Evolutionary conservation across 2,329 filamentous ascomycete species (phyloP).

Genomic region (Calonectria pseudoreteaudii): DNA sequence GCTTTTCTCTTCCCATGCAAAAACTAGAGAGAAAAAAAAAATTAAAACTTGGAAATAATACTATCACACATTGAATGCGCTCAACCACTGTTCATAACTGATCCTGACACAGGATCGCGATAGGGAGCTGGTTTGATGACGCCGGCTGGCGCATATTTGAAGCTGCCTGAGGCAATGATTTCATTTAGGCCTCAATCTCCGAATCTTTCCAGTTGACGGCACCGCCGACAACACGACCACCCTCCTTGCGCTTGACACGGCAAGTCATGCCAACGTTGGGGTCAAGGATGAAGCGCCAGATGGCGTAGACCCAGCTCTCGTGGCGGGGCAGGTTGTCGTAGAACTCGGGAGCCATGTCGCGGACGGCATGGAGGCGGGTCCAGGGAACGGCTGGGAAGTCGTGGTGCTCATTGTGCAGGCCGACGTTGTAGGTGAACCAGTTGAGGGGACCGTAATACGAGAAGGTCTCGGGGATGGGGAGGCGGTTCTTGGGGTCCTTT

Average conservation of each 20-base stretch:
- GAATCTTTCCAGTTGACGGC: constrained; percentile 71
- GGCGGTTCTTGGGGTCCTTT: constrained; percentile 67
- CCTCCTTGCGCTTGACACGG: constrained; percentile 90
- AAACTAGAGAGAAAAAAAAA: background rate
- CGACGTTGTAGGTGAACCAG: constrained; percentile 95
- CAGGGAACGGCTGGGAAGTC: constrained; percentile 98
- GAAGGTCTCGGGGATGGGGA: constrained; percentile 90
- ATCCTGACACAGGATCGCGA: background rate
- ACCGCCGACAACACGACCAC: constrained; percentile 71
- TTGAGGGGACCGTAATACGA: constrained; percentile 97
- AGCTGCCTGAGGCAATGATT: background rate
- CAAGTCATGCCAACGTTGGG: constrained; percentile 90
- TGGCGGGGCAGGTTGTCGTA: constrained; percentile 90
- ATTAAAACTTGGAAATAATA: constrained; percentile 13
- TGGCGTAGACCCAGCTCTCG: constrained; percentile 90
- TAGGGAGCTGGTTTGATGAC: background rate
- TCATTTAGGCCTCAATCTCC: constrained; percentile 72
- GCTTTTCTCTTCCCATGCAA: constrained; percentile 16
- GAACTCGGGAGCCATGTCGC: constrained; percentile 88
- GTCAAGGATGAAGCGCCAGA: constrained; percentile 96
- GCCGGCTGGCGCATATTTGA: background rate
- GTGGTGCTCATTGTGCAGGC: constrained; percentile 98
- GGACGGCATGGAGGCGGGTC: constrained; percentile 84
- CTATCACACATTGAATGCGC: constrained; percentile 3
- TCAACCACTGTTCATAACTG: background rate